phyloP scores from a whole-genome alignment of 164 flowering plant genomes.

The Aristolochia contorta region DNA sequence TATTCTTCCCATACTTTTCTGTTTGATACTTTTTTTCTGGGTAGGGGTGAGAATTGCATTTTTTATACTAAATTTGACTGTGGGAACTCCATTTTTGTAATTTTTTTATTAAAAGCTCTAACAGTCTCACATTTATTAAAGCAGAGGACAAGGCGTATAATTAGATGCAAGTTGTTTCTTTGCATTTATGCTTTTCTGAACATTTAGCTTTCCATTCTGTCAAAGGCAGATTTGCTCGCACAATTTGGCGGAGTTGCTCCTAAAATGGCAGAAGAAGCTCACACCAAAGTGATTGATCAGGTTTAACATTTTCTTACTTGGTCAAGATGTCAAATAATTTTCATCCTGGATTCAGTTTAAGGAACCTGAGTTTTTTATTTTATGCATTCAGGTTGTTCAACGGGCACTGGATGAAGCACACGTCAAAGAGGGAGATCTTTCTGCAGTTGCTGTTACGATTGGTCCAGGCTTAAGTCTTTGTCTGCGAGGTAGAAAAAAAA shows the following conservation, averaged over 20 bases:
- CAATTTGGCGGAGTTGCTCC: constrained; percentile 94
- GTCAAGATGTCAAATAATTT: too few species aligned
- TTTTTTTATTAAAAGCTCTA: too few species aligned
- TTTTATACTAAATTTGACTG: too few species aligned
- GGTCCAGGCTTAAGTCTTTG: constrained; percentile 98
- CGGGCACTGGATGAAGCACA: constrained; percentile 75
- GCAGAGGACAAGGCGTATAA: too few species aligned
- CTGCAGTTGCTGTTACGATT: constrained; percentile 96
- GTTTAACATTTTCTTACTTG: constrained; percentile 18
- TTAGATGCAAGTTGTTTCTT: too few species aligned
- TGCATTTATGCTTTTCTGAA: too few species aligned
- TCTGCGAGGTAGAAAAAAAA: constrained; percentile 51
- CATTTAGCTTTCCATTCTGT: constrained; percentile 9
- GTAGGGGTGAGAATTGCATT: too few species aligned
- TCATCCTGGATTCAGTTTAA: background rate
- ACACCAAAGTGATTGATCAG: constrained; percentile 72
- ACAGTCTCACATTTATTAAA: too few species aligned
- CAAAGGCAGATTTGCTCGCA: constrained; percentile 86
- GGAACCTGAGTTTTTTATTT: background rate
- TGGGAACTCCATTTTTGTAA: too few species aligned
- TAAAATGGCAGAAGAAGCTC: constrained; percentile 96
- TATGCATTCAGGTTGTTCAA: constrained; percentile 59
- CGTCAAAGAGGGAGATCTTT: constrained; percentile 50
- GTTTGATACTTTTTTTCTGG: background rate
- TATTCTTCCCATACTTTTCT: background rate